These are phyloP conservation scores for Hypoxylon sp. DNA, from an alignment of 2,329 filamentous ascomycete species.

Conservation along the genomic window DNA sequence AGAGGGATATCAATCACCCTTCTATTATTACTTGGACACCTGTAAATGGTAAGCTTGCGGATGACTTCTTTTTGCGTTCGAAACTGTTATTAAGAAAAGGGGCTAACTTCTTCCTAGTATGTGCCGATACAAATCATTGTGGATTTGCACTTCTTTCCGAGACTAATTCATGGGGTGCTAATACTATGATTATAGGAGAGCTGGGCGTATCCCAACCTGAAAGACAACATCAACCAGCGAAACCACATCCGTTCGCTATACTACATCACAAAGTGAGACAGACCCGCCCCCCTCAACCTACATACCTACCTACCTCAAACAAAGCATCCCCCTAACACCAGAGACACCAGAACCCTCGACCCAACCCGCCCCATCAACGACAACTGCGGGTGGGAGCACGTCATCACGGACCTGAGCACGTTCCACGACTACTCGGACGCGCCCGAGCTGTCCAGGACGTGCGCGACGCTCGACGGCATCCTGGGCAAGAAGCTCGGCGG, in stretches of 20 bases:
- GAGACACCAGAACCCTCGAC: slow-evolving; percentile 62
- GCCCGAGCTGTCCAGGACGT: slow-evolving; percentile 62
- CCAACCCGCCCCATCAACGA: slow-evolving; percentile 72
- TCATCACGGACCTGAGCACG: slow-evolving; percentile 69
- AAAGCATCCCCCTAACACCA: not conserved
- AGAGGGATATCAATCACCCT: slow-evolving; percentile 71
- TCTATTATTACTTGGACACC: slow-evolving; percentile 73
- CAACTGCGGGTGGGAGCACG: slow-evolving; percentile 77
- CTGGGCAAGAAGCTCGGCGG: slow-evolving; percentile 59
- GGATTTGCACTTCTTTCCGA: not conserved
- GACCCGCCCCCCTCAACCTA: too few species aligned
- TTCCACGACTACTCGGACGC: slow-evolving; percentile 74
- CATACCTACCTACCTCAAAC: not conserved
- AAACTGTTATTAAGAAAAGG: not conserved
- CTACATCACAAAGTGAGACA: slow-evolving; percentile 66
- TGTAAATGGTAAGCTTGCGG: slow-evolving; percentile 55
- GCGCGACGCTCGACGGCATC: slow-evolving; percentile 61
- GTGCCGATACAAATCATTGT: not conserved
- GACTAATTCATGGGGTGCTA: not conserved
- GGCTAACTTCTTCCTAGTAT: slow-evolving; percentile 25
- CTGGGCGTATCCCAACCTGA: slow-evolving; percentile 70
- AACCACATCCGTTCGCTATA: slow-evolving; percentile 72
- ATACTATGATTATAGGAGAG: slow-evolving; percentile 50
- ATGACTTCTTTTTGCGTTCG: not conserved
- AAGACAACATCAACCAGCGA: slow-evolving; percentile 64